These are phyloP conservation scores for Russula abietina DNA, from an alignment of 768 basidiomycete species.

Conservation along the genomic window DNA sequence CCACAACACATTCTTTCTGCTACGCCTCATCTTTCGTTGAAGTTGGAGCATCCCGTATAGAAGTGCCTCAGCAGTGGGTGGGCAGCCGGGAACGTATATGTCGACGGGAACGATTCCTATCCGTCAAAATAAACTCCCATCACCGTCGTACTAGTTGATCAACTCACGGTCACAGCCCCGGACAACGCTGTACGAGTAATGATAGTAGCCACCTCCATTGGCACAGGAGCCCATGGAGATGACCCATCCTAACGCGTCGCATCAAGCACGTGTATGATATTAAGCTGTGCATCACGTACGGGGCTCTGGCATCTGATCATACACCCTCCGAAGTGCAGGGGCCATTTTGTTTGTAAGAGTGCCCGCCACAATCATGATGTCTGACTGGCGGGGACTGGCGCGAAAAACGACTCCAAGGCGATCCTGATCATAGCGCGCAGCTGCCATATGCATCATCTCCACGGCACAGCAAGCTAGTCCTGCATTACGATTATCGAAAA, in stretches of 20 bases:
- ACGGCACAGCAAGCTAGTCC: conserved; percentile 99
- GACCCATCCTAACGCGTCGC: conserved; percentile 72
- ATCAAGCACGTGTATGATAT: conserved; percentile 3
- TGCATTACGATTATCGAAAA: conserved; percentile 29
- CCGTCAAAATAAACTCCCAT: conserved; percentile 13
- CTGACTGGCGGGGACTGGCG: conserved; percentile 95
- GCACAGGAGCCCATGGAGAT: conserved; percentile 99
- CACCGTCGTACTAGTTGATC: neutral
- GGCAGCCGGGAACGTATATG: conserved; percentile 96
- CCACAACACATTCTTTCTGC: conserved; percentile 84
- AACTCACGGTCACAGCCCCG: conserved; percentile 91
- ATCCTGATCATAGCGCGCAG: conserved; percentile 97
- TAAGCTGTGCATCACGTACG: conserved; percentile 41
- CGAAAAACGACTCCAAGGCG: conserved; percentile 96
- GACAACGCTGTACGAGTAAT: conserved; percentile 98
- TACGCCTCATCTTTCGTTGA: conserved; percentile 91
- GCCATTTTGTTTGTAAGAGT: conserved; percentile 99
- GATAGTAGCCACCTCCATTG: conserved; percentile 95
- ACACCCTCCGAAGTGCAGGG: conserved; percentile 92
- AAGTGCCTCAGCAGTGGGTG: conserved; percentile 92
- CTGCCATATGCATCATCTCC: conserved; percentile 99
- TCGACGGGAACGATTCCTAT: conserved; percentile 95
- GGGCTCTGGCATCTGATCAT: conserved; percentile 99
- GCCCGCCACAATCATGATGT: conserved; percentile 99
- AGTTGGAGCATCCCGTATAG: conserved; percentile 96